Base-by-base conservation (phyloP, 352 stramenopile species). In the Halophytophthora polymorphica region DNA sequence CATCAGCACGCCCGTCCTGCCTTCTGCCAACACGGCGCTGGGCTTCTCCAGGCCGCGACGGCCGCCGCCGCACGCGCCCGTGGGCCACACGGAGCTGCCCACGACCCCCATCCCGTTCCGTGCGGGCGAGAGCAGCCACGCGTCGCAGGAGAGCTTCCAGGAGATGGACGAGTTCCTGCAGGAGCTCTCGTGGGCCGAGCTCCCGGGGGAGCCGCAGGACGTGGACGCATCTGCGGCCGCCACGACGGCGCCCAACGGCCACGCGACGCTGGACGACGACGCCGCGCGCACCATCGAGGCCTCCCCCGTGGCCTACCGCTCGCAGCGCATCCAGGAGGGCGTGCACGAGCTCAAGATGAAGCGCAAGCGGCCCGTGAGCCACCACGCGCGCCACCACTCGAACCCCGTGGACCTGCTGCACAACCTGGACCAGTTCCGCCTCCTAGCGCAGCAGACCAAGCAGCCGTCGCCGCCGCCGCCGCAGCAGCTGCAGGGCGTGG, bases 311-410 rank as follows among this genome's bases (percentile, higher is more conserved):
- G 64, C 61, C 6, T 82, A 80, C 38, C 77, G 67, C 29, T 71
- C 77, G 25, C 77, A 86, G 45, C 77, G 77, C 37, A 85, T 89
- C 37, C 73, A 86, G 35, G 72, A 77, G 21, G 75, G 71, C 41
- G 63, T 86, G 31, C 82, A 86, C 14, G 73, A 84, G 53, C 68
- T 86, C 56, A 83, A 87, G 58, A 88, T 90, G 77, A 90, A 90
- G 54, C 80, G 77, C 36, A 90, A 90, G 45, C 77, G 80, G 6
- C 70, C 79, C 0, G 53, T 63, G 18, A 69, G 52, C 42, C 65
- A 80, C 45, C 80, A 90, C 56, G 60, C 66, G 48, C 71, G 80
- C 2, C 71, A 83, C 51, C 77, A 87, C 69, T 88, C 80, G 45
- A 90, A 88, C 50, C 80, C 80, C 6, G 77, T 90, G n/a, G 76